phyloP scores from a whole-genome alignment of 2,329 filamentous ascomycete genomes.

The Grosmannia penicillata region DNA sequence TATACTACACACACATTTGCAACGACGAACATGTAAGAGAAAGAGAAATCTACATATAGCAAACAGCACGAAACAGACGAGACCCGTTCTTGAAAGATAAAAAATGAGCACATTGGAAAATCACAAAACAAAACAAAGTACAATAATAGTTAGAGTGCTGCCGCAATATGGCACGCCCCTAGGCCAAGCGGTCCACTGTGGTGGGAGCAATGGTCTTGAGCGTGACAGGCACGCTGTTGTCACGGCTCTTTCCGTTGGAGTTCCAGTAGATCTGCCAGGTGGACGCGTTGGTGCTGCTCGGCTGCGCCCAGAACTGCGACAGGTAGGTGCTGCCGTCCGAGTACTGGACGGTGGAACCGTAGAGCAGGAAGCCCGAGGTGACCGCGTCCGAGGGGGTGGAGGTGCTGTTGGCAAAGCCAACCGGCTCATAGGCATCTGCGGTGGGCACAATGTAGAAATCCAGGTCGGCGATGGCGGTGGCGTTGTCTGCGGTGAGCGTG shows the following conservation, averaged over 20 bases:
- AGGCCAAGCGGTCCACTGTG: too few species aligned
- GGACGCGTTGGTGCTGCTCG: neutral
- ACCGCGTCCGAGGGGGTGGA: neutral
- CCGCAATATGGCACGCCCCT: too few species aligned
- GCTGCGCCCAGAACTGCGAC: neutral
- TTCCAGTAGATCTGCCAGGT: constrained; percentile 1
- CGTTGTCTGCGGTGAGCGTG: neutral
- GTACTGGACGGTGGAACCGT: neutral
- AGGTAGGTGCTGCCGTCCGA: neutral
- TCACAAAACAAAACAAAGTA: too few species aligned
- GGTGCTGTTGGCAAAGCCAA: neutral
- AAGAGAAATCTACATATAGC: too few species aligned
- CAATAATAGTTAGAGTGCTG: too few species aligned
- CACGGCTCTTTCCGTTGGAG: neutral
- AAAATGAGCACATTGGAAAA: too few species aligned
- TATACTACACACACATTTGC: too few species aligned
- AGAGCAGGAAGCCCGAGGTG: neutral
- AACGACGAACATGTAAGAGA: too few species aligned
- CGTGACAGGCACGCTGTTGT: neutral
- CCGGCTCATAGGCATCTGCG: neutral
- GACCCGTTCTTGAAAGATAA: too few species aligned
- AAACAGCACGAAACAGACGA: too few species aligned
- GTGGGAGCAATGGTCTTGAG: neutral
- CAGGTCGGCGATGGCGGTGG: neutral
- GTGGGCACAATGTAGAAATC: neutral